phyloP scores from a whole-genome alignment of 2,329 filamentous ascomycete genomes.

The Taxawa tesnikishii region DNA sequence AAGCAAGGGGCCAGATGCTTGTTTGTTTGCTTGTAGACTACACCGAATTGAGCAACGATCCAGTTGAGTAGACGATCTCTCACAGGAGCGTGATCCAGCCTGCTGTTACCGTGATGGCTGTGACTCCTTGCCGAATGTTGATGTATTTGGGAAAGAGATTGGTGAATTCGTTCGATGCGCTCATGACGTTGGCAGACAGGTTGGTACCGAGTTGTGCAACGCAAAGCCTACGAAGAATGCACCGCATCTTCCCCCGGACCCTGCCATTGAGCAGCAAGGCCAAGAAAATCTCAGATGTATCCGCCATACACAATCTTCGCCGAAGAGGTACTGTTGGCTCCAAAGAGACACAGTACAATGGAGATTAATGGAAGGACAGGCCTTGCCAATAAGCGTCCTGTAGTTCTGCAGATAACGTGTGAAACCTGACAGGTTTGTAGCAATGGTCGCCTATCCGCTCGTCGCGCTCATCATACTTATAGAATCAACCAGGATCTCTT shows the following conservation, averaged over 20 bases:
- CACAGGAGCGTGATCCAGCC: too few species aligned
- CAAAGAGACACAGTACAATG: conserved; percentile 35
- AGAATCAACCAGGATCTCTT: conserved; percentile 16
- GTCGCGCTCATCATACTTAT: conserved; percentile 15
- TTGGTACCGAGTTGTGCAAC: conserved; percentile 39
- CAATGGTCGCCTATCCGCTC: conserved; percentile 19
- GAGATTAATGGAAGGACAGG: conserved; percentile 37
- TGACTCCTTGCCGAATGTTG: neutral
- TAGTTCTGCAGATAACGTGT: conserved; percentile 19
- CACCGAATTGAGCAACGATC: too few species aligned
- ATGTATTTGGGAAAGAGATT: conserved; percentile 33
- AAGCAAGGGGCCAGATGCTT: too few species aligned
- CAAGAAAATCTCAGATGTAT: conserved; percentile 23
- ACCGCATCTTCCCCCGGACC: conserved; percentile 16
- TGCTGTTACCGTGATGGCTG: too few species aligned
- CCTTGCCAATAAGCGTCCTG: conserved; percentile 21
- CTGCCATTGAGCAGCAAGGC: conserved; percentile 23
- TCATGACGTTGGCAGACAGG: conserved; percentile 40
- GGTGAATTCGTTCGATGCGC: conserved; percentile 40
- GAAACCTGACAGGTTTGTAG: conserved; percentile 24
- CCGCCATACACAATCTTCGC: conserved; percentile 39
- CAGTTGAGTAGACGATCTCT: too few species aligned
- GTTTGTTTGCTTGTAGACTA: too few species aligned
- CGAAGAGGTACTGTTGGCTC: conserved; percentile 47
- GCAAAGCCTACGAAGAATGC: conserved; percentile 19